Evolutionary conservation across 2,329 filamentous ascomycete species (phyloP).

Genomic region (Epichloe scottii): DNA sequence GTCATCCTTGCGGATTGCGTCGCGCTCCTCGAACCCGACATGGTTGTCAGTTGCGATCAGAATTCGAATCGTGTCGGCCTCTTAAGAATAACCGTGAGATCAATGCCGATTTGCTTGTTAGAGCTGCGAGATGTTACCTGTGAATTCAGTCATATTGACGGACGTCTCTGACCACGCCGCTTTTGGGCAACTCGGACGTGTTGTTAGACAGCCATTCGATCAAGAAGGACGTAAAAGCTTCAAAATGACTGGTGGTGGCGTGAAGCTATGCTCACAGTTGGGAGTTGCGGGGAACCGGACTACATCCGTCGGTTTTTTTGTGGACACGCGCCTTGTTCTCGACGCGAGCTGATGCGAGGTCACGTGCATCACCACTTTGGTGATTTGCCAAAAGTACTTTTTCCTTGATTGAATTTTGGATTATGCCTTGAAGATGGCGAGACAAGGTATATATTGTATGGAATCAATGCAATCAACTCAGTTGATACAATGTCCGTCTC

Average conservation of each 20-base stretch:
- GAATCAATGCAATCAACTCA: too few relatives aligned
- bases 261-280: not conserved
- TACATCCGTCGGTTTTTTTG: not conserved
- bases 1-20: constrained; percentile 88
- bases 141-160: constrained; percentile 4
- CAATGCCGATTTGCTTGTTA: not conserved
- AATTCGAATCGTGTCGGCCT: constrained; percentile 81
- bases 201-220: not conserved
- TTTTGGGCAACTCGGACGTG: not conserved
- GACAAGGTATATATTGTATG: too few relatives aligned
- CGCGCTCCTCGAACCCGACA: constrained; percentile 91
- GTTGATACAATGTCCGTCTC: too few relatives aligned
- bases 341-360: constrained; percentile 18
- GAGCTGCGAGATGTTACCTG: not conserved
- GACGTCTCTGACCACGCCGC: not conserved
- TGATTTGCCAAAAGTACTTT: not conserved
- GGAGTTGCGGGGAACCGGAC: not conserved
- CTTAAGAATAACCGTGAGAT: constrained; percentile 20
- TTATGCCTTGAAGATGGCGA: too few relatives aligned
- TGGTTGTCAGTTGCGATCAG: constrained; percentile 93
- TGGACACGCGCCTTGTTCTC: constrained; percentile 2
- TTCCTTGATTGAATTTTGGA: too few relatives aligned
- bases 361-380: constrained; percentile 13
- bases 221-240: too few relatives aligned
- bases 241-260: not conserved